Evolutionary conservation across 1,139 yeast genomes (phyloP).

Genomic region (Sugiyamaella pinicola): DNA sequence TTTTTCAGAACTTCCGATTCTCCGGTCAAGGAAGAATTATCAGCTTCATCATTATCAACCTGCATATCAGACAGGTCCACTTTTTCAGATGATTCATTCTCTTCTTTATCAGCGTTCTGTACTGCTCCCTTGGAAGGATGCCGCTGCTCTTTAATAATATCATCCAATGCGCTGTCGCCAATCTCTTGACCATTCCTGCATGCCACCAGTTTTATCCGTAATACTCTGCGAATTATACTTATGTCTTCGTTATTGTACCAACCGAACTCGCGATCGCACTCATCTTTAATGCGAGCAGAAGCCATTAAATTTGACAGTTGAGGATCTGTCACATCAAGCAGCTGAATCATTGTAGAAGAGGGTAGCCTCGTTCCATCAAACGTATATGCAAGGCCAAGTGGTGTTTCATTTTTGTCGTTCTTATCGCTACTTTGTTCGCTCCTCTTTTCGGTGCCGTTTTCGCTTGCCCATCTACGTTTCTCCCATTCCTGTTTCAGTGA

Average conservation of each 20-base stretch:
- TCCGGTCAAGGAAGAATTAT: too few species aligned
- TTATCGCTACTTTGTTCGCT: neutral
- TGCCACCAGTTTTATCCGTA: conserved; percentile 61
- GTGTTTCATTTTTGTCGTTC: conserved; percentile 5
- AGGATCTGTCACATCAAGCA: conserved; percentile 78
- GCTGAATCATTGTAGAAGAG: conserved; percentile 68
- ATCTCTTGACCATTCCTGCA: conserved; percentile 37
- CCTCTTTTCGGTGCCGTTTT: conserved; percentile 14
- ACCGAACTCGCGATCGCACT: conserved; percentile 54
- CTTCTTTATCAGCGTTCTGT: conserved; percentile 25
- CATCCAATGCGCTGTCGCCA: conserved; percentile 29
- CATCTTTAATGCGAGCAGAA: conserved; percentile 41
- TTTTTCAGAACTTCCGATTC: conserved; percentile 17
- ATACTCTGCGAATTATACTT: conserved; percentile 63
- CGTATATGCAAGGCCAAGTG: conserved; percentile 45
- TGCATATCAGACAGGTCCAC: neutral
- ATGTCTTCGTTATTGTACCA: conserved; percentile 73
- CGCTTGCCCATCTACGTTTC: conserved; percentile 26
- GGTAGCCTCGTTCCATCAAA: conserved; percentile 79
- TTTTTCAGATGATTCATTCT: conserved; percentile 22
- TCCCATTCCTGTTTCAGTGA: conserved; percentile 32
- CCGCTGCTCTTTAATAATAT: conserved; percentile 34
- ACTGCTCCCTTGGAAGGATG: conserved; percentile 7
- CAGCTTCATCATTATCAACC: conserved; percentile 37
- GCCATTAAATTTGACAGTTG: conserved; percentile 56